Percentiles rank a stretch among this genome's conserved stretches.
These are phyloP conservation scores for Paramecium caudatum DNA, from an alignment of 73 alveolate species.

Conservation along the genomic window DNA sequence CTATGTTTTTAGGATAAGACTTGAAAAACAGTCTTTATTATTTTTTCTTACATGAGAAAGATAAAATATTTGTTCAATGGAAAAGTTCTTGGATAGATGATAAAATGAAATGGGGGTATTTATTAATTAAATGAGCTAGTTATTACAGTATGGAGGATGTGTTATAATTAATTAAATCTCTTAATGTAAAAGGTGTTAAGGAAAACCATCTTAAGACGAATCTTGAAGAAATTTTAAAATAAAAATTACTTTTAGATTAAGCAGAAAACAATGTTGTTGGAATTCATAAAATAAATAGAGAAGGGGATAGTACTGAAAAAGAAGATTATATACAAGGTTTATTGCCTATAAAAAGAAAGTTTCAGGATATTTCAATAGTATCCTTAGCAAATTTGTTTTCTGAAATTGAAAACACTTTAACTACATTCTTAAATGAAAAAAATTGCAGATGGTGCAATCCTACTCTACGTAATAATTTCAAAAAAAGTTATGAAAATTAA, in stretches of 20 bases:
- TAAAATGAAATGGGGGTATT: slow-evolving; percentile 55
- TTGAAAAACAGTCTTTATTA: background rate
- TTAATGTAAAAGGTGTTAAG: slow-evolving; percentile 6
- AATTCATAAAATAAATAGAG: too few species aligned
- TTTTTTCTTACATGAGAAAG: slow-evolving; percentile 34
- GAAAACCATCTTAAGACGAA: background rate
- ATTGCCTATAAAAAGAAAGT: background rate
- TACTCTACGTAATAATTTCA: background rate
- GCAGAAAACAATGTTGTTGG: background rate
- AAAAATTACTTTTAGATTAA: background rate
- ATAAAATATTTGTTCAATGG: slow-evolving; percentile 29
- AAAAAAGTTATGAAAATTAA: background rate
- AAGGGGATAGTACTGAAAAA: too few species aligned
- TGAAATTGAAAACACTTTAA: slow-evolving; percentile 3
- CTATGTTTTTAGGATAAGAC: slow-evolving; percentile 53
- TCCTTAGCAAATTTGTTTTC: background rate
- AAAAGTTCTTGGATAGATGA: slow-evolving; percentile 5
- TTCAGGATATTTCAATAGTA: background rate
- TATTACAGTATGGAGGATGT: slow-evolving; percentile 50
- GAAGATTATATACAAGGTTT: too few species aligned
- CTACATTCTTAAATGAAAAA: background rate
- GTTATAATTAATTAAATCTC: background rate
- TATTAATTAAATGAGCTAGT: background rate
- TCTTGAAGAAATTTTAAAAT: slow-evolving; percentile 19
- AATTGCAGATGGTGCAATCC: slow-evolving; percentile 54